Percentiles rank a stretch among this genome's conserved stretches.
phyloP scores from a whole-genome alignment of 1,139 yeast genomes.

The Torulaspora globosa region DNA sequence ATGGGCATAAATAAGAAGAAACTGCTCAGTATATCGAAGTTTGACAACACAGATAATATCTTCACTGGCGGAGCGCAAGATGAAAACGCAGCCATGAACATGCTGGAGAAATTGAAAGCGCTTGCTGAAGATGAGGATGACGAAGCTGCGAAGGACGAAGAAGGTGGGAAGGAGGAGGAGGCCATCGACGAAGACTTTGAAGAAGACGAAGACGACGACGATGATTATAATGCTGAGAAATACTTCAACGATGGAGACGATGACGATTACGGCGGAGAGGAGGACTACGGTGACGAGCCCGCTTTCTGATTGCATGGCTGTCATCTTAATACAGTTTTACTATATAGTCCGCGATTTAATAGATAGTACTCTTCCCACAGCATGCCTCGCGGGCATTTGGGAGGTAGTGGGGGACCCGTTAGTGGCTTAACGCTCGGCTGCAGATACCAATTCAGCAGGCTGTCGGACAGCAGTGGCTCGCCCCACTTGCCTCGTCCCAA shows the following conservation, averaged over 20 bases:
- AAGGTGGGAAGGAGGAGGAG: slow-evolving; percentile 51
- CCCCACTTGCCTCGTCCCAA: slow-evolving; percentile 22
- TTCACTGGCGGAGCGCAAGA: slow-evolving; percentile 37
- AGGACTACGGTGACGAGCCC: slow-evolving; percentile 57
- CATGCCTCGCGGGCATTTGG: slow-evolving; percentile 25
- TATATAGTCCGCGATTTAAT: slow-evolving; percentile 14
- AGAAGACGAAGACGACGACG: slow-evolving; percentile 75
- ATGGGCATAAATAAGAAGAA: slow-evolving; percentile 65
- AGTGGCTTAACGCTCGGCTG: slow-evolving; percentile 13
- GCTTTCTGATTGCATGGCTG: slow-evolving; percentile 47
- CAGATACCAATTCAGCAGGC: slow-evolving; percentile 14
- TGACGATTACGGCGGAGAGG: slow-evolving; percentile 49
- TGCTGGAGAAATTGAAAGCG: slow-evolving; percentile 57
- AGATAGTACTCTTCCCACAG: slow-evolving; percentile 25
- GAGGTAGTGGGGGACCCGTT: slow-evolving; percentile 19
- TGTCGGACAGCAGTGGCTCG: slow-evolving; percentile 4
- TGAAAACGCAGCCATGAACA: slow-evolving; percentile 41
- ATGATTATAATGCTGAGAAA: slow-evolving; percentile 74
- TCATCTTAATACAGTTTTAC: slow-evolving; percentile 8
- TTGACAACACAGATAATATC: slow-evolving; percentile 45
- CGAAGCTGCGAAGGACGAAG: slow-evolving; percentile 51
- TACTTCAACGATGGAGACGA: slow-evolving; percentile 60
- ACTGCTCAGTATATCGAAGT: slow-evolving; percentile 49
- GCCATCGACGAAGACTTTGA: slow-evolving; percentile 60
- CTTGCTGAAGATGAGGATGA: slow-evolving; percentile 58